These are phyloP conservation scores for Westerdykella ornata DNA, from an alignment of 2,329 filamentous ascomycete genomes.

Conservation along the genomic window DNA sequence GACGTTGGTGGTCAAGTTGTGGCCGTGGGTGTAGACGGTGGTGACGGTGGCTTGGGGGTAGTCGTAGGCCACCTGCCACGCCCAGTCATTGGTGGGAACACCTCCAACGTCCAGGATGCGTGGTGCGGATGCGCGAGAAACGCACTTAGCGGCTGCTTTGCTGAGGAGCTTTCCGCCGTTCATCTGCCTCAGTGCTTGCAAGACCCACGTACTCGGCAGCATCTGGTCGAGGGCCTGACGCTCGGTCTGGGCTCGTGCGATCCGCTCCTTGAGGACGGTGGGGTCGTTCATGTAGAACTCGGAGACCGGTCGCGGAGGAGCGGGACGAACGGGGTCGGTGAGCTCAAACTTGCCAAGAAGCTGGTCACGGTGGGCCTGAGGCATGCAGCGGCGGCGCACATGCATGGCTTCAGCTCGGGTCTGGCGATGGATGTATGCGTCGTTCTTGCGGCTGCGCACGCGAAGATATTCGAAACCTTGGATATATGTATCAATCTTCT, in stretches of 20 bases:
- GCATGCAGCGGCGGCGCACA: constrained; percentile 68
- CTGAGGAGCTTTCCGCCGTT: constrained; percentile 56
- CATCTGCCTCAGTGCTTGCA: constrained; percentile 55
- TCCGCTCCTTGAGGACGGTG: constrained; percentile 57
- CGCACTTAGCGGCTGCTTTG: constrained; percentile 39
- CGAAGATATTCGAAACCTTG: constrained; percentile 74
- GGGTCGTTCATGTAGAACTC: constrained; percentile 45
- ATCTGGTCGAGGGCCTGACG: constrained; percentile 70
- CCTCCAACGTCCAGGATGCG: constrained; percentile 81
- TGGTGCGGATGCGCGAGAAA: constrained; percentile 56
- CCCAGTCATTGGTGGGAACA: constrained; percentile 83
- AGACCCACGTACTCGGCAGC: constrained; percentile 53
- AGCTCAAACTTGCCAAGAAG: constrained; percentile 81
- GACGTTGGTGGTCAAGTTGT: constrained; percentile 44
- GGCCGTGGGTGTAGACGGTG: constrained; percentile 62
- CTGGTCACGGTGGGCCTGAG: constrained; percentile 67
- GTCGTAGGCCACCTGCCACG: constrained; percentile 83
- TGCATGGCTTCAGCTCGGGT: constrained; percentile 85
- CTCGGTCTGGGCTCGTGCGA: constrained; percentile 60
- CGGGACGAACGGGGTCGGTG: constrained; percentile 43
- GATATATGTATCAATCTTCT: constrained; percentile 71
- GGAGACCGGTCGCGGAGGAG: constrained; percentile 41
- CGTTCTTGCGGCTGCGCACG: constrained; percentile 58
- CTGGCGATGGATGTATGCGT: constrained; percentile 79
- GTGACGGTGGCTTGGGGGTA: constrained; percentile 82